phyloP scores from a whole-genome alignment of 352 stramenopile species.

The Pythium brachiatum region DNA sequence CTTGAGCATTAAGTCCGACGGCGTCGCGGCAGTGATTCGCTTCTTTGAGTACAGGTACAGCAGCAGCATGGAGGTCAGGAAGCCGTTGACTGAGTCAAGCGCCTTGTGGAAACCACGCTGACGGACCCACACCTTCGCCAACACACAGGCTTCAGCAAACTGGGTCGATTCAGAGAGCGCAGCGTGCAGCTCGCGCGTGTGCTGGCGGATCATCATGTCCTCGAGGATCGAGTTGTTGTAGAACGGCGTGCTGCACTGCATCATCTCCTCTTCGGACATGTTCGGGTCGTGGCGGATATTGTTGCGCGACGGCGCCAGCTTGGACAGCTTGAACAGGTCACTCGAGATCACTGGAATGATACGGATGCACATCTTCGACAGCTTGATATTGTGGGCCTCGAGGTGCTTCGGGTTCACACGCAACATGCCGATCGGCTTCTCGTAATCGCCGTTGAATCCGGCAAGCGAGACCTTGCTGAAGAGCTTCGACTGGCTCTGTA shows the following conservation, averaged over 20 bases:
- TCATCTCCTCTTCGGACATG: constrained; percentile 73
- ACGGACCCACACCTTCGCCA: constrained; percentile 87
- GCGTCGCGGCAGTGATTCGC: constrained; percentile 61
- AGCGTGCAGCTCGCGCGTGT: constrained; percentile 79
- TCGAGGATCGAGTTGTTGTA: constrained; percentile 93
- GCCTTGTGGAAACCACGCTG: constrained; percentile 77
- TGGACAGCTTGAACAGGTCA: constrained; percentile 78
- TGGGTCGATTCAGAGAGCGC: constrained; percentile 57
- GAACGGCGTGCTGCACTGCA: constrained; percentile 65
- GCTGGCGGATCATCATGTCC: constrained; percentile 82
- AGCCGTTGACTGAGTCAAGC: constrained; percentile 82
- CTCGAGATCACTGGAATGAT: constrained; percentile 68
- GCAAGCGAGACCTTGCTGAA: constrained; percentile 60
- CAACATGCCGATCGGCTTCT: constrained; percentile 74
- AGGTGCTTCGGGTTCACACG: constrained; percentile 43
- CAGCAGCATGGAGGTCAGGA: constrained; percentile 80
- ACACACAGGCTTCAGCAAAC: constrained; percentile 75
- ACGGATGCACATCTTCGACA: constrained; percentile 50
- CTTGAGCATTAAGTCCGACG: constrained; percentile 86
- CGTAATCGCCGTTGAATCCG: constrained; percentile 70
- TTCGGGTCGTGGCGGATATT: constrained; percentile 81
- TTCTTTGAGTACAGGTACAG: constrained; percentile 80
- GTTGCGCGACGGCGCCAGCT: constrained; percentile 75
- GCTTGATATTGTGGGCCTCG: constrained; percentile 46
- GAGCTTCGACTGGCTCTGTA: constrained; percentile 42